Evolutionary conservation across 2,329 filamentous ascomycete genomes (phyloP).

Genomic region (Apiospora rasikravindrae): DNA sequence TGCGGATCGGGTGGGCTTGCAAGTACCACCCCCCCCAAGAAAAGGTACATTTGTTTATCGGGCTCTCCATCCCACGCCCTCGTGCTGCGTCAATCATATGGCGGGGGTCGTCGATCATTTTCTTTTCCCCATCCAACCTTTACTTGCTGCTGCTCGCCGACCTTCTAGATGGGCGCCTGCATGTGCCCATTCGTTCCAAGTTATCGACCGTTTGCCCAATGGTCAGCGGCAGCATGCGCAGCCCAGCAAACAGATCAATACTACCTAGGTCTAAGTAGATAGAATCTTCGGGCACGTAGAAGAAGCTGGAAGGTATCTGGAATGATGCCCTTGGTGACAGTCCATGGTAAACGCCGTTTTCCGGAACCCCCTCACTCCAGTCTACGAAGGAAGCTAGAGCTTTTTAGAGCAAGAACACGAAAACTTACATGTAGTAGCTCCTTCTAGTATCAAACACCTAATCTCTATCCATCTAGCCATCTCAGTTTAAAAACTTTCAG

Average conservation of each 20-base stretch:
- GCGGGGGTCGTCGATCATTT: conserved; percentile 10
- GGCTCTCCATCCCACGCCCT: background rate
- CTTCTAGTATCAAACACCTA: background rate
- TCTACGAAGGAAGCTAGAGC: background rate
- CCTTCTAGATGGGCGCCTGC: background rate
- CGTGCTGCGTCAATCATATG: background rate
- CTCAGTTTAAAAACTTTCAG: conserved; percentile 4
- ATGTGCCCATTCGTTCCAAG: background rate
- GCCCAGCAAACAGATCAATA: background rate
- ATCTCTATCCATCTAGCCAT: background rate
- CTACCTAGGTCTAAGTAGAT: too few species aligned
- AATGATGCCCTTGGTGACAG: background rate
- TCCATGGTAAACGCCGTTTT: background rate
- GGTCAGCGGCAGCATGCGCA: background rate
- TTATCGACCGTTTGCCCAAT: too few species aligned
- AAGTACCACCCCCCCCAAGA: background rate
- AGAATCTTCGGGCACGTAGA: background rate
- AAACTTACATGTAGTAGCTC: background rate
- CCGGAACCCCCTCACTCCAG: too few species aligned
- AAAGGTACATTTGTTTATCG: too few species aligned
- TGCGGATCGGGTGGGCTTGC: background rate
- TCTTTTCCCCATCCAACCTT: background rate
- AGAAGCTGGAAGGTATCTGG: background rate
- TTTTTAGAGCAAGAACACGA: background rate
- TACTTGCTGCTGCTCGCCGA: background rate